phyloP scores from a whole-genome alignment of 2,329 filamentous ascomycete species.

The Fusarium transvaalense region DNA sequence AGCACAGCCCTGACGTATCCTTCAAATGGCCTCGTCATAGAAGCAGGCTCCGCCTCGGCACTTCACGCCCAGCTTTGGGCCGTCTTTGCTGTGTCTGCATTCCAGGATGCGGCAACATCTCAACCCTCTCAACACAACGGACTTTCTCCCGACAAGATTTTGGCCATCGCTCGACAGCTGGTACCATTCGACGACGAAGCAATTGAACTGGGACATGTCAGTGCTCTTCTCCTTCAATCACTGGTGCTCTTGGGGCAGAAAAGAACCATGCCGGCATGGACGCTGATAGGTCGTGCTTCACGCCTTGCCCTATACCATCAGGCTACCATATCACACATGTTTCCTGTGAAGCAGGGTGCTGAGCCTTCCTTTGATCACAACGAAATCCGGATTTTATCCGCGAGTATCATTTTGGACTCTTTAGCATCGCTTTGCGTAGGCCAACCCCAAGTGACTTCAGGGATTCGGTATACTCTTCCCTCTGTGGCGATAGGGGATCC shows the following conservation, averaged over 20 bases:
- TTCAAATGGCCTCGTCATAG: conserved; percentile 50
- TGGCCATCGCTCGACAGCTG: conserved; percentile 62
- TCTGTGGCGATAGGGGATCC: conserved; percentile 29
- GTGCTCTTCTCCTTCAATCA: conserved; percentile 66
- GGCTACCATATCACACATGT: conserved; percentile 33
- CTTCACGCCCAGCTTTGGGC: conserved; percentile 71
- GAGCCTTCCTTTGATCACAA: conserved; percentile 29
- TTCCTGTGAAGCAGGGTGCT: conserved; percentile 31
- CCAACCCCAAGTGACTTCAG: conserved; percentile 46
- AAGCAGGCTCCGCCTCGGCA: conserved; percentile 50
- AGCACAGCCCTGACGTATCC: conserved; percentile 60
- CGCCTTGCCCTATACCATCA: conserved; percentile 55
- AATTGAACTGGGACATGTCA: conserved; percentile 57
- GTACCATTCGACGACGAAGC: conserved; percentile 63
- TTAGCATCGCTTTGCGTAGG: conserved; percentile 65
- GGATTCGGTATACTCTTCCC: conserved; percentile 36
- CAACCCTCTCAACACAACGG: conserved; percentile 9
- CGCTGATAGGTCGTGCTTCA: conserved; percentile 74
- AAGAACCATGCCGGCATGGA: conserved; percentile 70
- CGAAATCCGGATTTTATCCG: conserved; percentile 55
- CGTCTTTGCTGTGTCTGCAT: conserved; percentile 68
- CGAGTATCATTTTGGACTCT: conserved; percentile 73
- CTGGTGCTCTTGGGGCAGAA: conserved; percentile 72
- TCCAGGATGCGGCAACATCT: conserved; percentile 59
- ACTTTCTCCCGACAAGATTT: conserved; percentile 56